Conservation (phyloP, 2,329 filamentous ascomycete genomes). For the Aspergillus texensis region DNA sequence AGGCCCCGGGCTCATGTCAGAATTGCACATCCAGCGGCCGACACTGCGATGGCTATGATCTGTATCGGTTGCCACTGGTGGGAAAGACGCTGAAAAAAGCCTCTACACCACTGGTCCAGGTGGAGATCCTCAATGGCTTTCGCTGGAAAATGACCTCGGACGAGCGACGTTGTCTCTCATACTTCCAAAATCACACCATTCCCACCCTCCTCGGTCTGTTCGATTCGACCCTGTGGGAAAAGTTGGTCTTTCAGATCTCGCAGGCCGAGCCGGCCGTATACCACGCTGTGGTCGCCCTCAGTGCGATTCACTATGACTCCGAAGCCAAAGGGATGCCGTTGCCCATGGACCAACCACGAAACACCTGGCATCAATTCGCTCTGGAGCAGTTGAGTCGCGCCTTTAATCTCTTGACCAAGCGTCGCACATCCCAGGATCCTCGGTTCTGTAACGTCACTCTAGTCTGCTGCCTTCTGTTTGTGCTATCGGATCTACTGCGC, state of each 20-base stretch:
- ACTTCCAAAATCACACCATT: neutral
- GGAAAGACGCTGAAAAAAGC: too few relatives aligned
- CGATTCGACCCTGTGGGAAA: neutral
- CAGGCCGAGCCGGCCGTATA: constrained; percentile 5
- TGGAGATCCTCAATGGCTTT: neutral
- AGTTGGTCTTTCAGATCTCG: neutral
- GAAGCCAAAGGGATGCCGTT: neutral
- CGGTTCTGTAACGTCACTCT: neutral
- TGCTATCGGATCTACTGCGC: neutral
- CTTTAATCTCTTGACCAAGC: neutral
- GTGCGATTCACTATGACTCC: neutral
- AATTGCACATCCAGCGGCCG: constrained; percentile 5
- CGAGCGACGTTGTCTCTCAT: constrained; percentile 5
- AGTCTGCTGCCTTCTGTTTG: constrained; percentile 7
- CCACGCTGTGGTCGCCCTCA: constrained; percentile 1
- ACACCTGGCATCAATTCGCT: neutral
- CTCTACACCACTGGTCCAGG: neutral
- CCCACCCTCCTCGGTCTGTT: neutral
- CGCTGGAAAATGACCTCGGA: constrained; percentile 8
- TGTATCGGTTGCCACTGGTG: neutral
- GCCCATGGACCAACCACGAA: neutral
- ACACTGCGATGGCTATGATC: constrained; percentile 6
- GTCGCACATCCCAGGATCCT: neutral
- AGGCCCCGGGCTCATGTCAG: neutral
- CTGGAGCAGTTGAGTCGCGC: neutral